These are phyloP conservation scores for Parafenestella ontariensis DNA, from an alignment of 2,329 filamentous ascomycete genomes.

Conservation along the genomic window DNA sequence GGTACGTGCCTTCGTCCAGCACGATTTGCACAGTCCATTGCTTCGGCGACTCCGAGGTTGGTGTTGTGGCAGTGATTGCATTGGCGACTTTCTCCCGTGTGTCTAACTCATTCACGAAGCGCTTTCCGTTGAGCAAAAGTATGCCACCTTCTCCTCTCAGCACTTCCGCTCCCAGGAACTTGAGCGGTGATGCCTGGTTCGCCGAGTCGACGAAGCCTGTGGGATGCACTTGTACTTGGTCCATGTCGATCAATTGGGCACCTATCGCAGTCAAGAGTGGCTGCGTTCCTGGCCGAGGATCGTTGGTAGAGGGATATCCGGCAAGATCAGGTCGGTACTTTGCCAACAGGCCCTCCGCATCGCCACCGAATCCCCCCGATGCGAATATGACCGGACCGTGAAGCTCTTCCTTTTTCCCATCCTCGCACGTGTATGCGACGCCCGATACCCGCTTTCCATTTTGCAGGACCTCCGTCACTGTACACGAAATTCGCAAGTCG, in stretches of 20 bases:
- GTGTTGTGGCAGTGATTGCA: conserved; percentile 55
- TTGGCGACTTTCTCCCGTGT: conserved; percentile 64
- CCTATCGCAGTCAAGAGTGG: conserved; percentile 50
- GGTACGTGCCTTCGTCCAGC: conserved; percentile 65
- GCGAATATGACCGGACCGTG: conserved; percentile 66
- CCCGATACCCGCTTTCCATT: conserved; percentile 54
- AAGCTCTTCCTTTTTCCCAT: conserved; percentile 49
- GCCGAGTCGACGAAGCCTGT: conserved; percentile 68
- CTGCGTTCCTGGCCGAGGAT: conserved; percentile 64
- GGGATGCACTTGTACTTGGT: conserved; percentile 68
- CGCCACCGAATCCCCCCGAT: conserved; percentile 68
- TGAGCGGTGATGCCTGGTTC: conserved; percentile 56
- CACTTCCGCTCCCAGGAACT: conserved; percentile 70
- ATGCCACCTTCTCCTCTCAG: conserved; percentile 69
- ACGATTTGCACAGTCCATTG: conserved; percentile 68
- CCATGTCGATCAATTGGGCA: conserved; percentile 55
- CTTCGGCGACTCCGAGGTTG: conserved; percentile 38
- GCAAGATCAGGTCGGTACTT: conserved; percentile 65
- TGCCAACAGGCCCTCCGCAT: conserved; percentile 63
- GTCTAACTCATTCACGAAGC: conserved; percentile 70
- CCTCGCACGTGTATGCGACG: conserved; percentile 56
- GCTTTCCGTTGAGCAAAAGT: conserved; percentile 57
- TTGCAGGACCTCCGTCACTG: conserved; percentile 61
- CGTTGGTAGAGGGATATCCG: conserved; percentile 69
- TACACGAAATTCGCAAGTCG: conserved; percentile 59